Evolutionary conservation across 176 grass and related monocot species (phyloP).

Genomic region (Musa acuminata): DNA sequence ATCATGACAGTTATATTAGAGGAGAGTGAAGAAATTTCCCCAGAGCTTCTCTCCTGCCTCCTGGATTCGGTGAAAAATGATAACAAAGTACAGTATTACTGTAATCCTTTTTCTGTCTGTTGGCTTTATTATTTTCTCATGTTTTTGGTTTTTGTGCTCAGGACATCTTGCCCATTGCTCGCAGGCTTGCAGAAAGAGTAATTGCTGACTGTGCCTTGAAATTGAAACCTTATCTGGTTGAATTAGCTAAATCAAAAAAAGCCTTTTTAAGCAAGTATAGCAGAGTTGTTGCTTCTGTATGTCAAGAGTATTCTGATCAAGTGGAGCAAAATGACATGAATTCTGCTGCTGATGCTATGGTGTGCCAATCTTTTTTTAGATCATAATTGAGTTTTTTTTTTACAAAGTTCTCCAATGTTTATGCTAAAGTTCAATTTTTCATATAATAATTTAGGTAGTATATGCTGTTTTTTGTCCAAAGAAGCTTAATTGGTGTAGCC

Average conservation of each 20-base stretch:
- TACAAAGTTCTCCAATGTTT: background rate
- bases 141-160: slow-evolving; percentile 18
- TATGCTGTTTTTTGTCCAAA: background rate
- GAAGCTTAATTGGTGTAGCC: no score
- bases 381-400: background rate
- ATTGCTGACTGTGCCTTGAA: slow-evolving; percentile 37
- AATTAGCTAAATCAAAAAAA: slow-evolving; percentile 31
- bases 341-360: slow-evolving; percentile 35
- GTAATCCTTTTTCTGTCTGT: background rate
- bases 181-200: slow-evolving; percentile 61
- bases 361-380: slow-evolving; percentile 31
- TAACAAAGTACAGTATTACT: slow-evolving; percentile 36
- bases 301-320: slow-evolving; percentile 38
- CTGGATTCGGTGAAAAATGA: slow-evolving; percentile 51
- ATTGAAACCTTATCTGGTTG: slow-evolving; percentile 39
- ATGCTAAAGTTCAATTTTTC: no score
- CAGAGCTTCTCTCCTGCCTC: slow-evolving; percentile 46
- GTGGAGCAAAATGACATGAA: slow-evolving; percentile 31
- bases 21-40: slow-evolving; percentile 65
- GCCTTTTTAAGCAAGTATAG: slow-evolving; percentile 34
- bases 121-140: background rate
- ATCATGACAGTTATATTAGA: slow-evolving; percentile 65
- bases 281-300: slow-evolving; percentile 37
- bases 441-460: background rate
- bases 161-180: slow-evolving; percentile 40